phyloP scores from a whole-genome alignment of 2,329 filamentous ascomycete species.

The Colletotrichum somersetense region DNA sequence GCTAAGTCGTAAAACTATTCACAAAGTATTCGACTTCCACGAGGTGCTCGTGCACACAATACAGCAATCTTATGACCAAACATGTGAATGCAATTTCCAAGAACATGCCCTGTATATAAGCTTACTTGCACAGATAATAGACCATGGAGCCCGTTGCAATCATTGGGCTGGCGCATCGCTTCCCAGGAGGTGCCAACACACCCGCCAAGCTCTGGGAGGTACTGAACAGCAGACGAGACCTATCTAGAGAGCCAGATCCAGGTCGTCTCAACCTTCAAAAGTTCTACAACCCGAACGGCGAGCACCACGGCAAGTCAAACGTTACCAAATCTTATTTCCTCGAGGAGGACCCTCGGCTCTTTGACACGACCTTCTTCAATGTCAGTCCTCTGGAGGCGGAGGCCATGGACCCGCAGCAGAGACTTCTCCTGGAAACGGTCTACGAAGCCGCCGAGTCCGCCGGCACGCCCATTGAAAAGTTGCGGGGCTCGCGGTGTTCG shows the following conservation, averaged over 20 bases:
- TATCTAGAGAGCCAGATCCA: slow-evolving; percentile 19
- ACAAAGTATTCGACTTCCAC: no score
- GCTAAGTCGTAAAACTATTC: no score
- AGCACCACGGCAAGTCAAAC: slow-evolving; percentile 45
- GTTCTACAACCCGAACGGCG: slow-evolving; percentile 36
- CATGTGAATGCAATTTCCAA: no score
- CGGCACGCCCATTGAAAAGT: slow-evolving; percentile 31
- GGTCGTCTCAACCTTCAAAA: slow-evolving; percentile 23
- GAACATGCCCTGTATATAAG: no score
- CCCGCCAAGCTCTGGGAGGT: slow-evolving; percentile 36
- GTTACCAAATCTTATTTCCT: slow-evolving; percentile 44
- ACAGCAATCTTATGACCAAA: no score
- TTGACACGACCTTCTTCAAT: slow-evolving; percentile 49
- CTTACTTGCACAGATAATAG: no score
- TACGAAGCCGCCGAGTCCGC: slow-evolving; percentile 50
- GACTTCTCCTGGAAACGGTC: slow-evolving; percentile 50
- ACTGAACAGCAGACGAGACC: slow-evolving; percentile 4
- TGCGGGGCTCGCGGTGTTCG: slow-evolving; percentile 21
- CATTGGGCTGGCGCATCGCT: slow-evolving; percentile 23
- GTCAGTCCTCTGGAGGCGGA: slow-evolving; percentile 47
- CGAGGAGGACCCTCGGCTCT: slow-evolving; percentile 41
- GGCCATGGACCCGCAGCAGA: slow-evolving; percentile 52
- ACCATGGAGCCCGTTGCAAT: slow-evolving; percentile 43
- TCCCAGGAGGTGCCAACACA: slow-evolving; percentile 28
- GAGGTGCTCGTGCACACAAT: no score